A percentile compares a stretch with the other conserved stretches of the same genome.
phyloP scores from a whole-genome alignment of 2,329 filamentous ascomycete genomes.

The Tolypocladium inflatum region DNA sequence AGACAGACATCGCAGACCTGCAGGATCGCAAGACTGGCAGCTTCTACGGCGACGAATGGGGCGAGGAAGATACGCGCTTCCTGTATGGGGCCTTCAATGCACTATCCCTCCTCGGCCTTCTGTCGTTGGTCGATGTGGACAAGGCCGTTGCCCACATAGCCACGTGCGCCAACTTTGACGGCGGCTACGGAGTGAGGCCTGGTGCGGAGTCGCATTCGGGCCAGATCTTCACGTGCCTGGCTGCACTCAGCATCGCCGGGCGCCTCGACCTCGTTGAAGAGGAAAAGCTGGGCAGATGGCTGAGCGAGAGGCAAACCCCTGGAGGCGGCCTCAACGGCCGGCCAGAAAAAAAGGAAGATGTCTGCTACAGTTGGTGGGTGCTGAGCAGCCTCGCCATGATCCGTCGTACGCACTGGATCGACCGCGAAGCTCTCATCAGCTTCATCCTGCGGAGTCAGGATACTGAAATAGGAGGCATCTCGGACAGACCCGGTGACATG shows the following conservation, averaged over 20 bases:
- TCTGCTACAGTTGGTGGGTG: slow-evolving; percentile 99
- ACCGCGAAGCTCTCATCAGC: slow-evolving; percentile 62
- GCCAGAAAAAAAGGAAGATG: slow-evolving; percentile 91
- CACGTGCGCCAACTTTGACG: slow-evolving; percentile 86
- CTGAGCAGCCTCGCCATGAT: slow-evolving; percentile 87
- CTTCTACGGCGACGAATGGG: slow-evolving; percentile 93
- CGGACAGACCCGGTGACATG: slow-evolving; percentile 86
- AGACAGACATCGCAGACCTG: slow-evolving; percentile 63
- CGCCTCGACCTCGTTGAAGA: slow-evolving; percentile 73
- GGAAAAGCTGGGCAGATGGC: slow-evolving; percentile 77
- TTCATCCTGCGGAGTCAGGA: slow-evolving; percentile 93
- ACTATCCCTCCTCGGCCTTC: slow-evolving; percentile 69
- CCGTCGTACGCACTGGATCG: slow-evolving; percentile 83
- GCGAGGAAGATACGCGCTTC: slow-evolving; percentile 91
- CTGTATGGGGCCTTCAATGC: slow-evolving; percentile 85
- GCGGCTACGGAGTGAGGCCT: slow-evolving; percentile 81
- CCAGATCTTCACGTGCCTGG: slow-evolving; percentile 92
- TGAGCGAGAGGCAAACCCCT: slow-evolving; percentile 84
- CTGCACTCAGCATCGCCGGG: slow-evolving; percentile 73
- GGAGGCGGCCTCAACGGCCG: slow-evolving; percentile 87
- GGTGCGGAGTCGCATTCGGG: slow-evolving; percentile 91
- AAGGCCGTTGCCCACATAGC: slow-evolving; percentile 73
- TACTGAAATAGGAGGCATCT: slow-evolving; percentile 70
- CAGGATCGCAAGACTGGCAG: slow-evolving; percentile 77
- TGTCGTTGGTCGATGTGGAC: slow-evolving; percentile 66